Evolutionary conservation across 768 basidiomycete species (phyloP).

Genomic region (Harrya chromipes): DNA sequence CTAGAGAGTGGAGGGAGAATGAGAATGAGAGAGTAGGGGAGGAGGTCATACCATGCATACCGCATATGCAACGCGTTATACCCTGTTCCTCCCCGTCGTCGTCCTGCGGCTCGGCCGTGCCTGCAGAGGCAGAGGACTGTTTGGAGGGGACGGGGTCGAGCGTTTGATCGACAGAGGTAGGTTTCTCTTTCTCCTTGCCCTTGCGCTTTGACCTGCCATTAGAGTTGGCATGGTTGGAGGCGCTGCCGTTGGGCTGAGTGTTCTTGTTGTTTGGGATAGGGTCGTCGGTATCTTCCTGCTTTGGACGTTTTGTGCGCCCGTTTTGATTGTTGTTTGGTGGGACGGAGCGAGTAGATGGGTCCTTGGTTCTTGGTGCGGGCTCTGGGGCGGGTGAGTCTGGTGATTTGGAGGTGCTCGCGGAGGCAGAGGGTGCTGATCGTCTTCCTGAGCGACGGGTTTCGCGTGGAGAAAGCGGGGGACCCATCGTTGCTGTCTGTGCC

Average conservation of each 20-base stretch:
- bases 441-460: slow-evolving; percentile 77
- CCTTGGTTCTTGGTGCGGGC: slow-evolving; percentile 41
- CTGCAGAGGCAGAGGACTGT: slow-evolving; percentile 27
- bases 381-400: slow-evolving; percentile 65
- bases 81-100: slow-evolving; percentile 50
- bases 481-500: slow-evolving; percentile 70
- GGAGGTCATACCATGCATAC: slow-evolving; percentile 61
- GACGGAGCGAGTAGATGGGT: slow-evolving; percentile 38
- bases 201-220: slow-evolving; percentile 59
- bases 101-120: slow-evolving; percentile 40
- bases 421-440: slow-evolving; percentile 64
- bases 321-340: slow-evolving; percentile 37
- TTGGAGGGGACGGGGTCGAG: slow-evolving; percentile 28
- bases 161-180: slow-evolving; percentile 29
- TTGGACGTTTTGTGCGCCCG: slow-evolving; percentile 55
- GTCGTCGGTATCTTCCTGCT: slow-evolving; percentile 74
- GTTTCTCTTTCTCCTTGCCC: slow-evolving; percentile 62
- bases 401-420: slow-evolving; percentile 67
- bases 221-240: slow-evolving; percentile 28
- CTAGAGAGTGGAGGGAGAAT: slow-evolving; percentile 38
- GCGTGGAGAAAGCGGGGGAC: slow-evolving; percentile 71
- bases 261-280: slow-evolving; percentile 43
- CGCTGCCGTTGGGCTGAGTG: slow-evolving; percentile 30
- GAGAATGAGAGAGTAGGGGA: slow-evolving; percentile 14
- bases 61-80: slow-evolving; percentile 83